phyloP scores from a whole-genome alignment of 1,139 yeast genomes.

The Hemisphaericaspora subhashii region DNA sequence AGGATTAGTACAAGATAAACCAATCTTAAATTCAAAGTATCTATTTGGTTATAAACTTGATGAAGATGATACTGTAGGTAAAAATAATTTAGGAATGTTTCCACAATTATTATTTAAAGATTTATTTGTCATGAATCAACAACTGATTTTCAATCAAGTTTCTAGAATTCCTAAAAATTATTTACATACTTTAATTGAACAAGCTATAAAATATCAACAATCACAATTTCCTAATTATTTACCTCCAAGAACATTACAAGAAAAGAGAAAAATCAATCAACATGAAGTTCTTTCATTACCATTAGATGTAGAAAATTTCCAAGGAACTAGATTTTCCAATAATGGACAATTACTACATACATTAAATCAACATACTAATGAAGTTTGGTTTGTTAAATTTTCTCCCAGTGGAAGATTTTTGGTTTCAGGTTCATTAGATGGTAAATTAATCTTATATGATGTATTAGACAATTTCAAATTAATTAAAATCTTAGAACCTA shows the following conservation, averaged over 20 bases:
- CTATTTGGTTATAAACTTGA: slow-evolving; percentile 7
- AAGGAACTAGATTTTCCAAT: slow-evolving; percentile 6
- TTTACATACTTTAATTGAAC: slow-evolving; percentile 28
- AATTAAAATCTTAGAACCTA: slow-evolving; percentile 33
- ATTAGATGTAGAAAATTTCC: slow-evolving; percentile 4
- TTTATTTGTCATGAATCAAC: slow-evolving; percentile 10
- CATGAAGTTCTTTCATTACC: neutral
- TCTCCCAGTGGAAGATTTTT: slow-evolving; percentile 74
- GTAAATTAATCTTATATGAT: slow-evolving; percentile 65
- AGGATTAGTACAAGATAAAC: slow-evolving; percentile 17
- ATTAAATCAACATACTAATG: slow-evolving; percentile 60
- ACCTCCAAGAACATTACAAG: slow-evolving; percentile 28
- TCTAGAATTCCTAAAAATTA: slow-evolving; percentile 24
- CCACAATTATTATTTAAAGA: slow-evolving; percentile 9
- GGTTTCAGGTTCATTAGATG: slow-evolving; percentile 77
- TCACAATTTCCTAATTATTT: slow-evolving; percentile 33
- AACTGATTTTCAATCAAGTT: slow-evolving; percentile 6
- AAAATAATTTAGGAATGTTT: slow-evolving; percentile 2
- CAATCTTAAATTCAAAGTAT: slow-evolving; percentile 3
- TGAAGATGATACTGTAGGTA: neutral
- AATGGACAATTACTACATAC: slow-evolving; percentile 26
- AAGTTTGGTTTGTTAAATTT: slow-evolving; percentile 82
- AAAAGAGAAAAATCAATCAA: slow-evolving; percentile 5
- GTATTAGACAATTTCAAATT: slow-evolving; percentile 55
- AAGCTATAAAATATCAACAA: slow-evolving; percentile 30